These are phyloP conservation scores for Musa schizocarpa DNA, from an alignment of 176 grass and related monocot genomes.

Conservation along the genomic window DNA sequence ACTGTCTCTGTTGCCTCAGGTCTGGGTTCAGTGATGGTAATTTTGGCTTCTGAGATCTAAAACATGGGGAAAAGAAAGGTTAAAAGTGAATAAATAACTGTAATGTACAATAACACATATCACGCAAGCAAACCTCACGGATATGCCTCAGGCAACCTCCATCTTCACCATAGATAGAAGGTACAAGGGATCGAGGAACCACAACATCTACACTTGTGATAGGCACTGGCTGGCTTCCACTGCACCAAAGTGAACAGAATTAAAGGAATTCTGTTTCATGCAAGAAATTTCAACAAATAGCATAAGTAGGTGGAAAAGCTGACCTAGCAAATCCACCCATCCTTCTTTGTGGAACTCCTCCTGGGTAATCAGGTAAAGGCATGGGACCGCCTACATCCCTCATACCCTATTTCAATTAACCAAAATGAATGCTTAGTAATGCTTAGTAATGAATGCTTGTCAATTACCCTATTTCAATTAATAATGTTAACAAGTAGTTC, in stretches of 20 bases:
- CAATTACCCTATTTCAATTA: slow-evolving; percentile 29
- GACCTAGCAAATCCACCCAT: slow-evolving; percentile 59
- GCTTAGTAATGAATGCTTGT: too few relatives aligned
- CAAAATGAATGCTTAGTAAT: slow-evolving; percentile 12
- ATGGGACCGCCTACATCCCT: slow-evolving; percentile 40
- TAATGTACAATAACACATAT: neutral
- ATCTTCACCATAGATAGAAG: slow-evolving; percentile 67
- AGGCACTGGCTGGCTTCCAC: slow-evolving; percentile 52
- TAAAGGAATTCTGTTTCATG: slow-evolving; percentile 10
- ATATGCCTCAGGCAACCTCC: slow-evolving; percentile 84
- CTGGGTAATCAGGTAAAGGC: slow-evolving; percentile 47
- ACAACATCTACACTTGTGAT: slow-evolving; percentile 66
- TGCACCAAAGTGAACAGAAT: slow-evolving; percentile 4
- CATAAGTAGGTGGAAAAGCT: slow-evolving; percentile 11
- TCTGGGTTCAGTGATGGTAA: slow-evolving; percentile 65
- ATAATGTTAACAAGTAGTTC: neutral
- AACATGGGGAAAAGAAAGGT: slow-evolving; percentile 9
- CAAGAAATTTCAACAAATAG: slow-evolving; percentile 4
- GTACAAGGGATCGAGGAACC: slow-evolving; percentile 62
- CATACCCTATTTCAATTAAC: slow-evolving; percentile 29
- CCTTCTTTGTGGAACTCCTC: slow-evolving; percentile 41
- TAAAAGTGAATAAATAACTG: neutral
- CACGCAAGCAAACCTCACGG: slow-evolving; percentile 48
- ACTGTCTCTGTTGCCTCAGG: slow-evolving; percentile 56
- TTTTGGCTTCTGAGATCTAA: slow-evolving; percentile 92